Evolutionary conservation across 768 basidiomycete genomes (phyloP), one percentile per base, ranked within the genome.

Genomic region (Cystofilobasidium ferigula): DNA sequence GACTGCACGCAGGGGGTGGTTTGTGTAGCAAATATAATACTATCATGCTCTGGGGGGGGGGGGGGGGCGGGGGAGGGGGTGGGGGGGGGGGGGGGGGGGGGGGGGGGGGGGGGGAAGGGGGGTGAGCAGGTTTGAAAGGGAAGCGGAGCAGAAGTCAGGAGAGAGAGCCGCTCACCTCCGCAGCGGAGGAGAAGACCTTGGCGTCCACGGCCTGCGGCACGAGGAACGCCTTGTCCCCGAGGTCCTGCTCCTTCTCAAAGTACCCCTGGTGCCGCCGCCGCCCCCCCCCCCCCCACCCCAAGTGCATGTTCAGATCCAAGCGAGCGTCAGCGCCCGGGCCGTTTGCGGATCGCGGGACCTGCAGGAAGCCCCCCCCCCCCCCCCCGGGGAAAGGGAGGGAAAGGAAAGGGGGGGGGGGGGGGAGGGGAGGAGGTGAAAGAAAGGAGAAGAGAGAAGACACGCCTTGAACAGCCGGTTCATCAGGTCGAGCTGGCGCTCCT

Each of bases 171-270:
- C 81, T 62, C 64, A 85, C 86, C 79, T 88, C 80, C 9, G 77
- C 77, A 64, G 80, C 82, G 43, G 81, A 72, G 81, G 38, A 5
- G n/a, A 88, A 83, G 61, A 87, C 72, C 0, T 80, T 82, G 24
- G 77, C 75, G 18, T 76, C 76, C 62, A 82, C 82, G 18, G 86
- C 86, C 22, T 83, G 71, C 13, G 82, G 79, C 1, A 84, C 80
- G 51, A 90, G 81, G 36, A 85, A 78, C 30, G 82, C 74, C 68
- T 78, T 72, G 67, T 86, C 83, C 2, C 80, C 79, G 54, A 86
- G 82, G 73, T 88, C 86, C 72, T 82, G 81, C 51, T 78, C 79
- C 9, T 85, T 79, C 70, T 85, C 82, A 71, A 85, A 82, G 73
- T 84, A 83, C 26, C 83, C 84, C 69, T 84, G 80, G 79, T 85